Conservation (phyloP, 2,329 filamentous ascomycete genomes). For the Coniochaeta sp. region DNA sequence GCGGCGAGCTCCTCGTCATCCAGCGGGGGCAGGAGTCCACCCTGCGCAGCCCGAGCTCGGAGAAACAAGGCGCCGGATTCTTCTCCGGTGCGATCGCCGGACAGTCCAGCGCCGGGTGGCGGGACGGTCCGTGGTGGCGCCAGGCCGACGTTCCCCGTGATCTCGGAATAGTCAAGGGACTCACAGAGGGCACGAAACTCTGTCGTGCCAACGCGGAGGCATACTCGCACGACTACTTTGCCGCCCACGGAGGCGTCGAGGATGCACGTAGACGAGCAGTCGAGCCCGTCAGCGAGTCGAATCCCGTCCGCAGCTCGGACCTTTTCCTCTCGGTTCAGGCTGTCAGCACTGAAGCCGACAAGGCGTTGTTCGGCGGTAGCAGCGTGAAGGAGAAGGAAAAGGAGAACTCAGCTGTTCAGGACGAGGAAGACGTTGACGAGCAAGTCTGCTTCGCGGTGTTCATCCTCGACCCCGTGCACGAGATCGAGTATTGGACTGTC, state of each 20-base stretch:
- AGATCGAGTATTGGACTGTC: conserved; percentile 76
- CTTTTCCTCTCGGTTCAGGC: conserved; percentile 96
- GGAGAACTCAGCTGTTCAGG: conserved; percentile 42
- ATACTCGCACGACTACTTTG: conserved; percentile 80
- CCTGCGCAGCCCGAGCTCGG: conserved; percentile 40
- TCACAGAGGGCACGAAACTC: conserved; percentile 84
- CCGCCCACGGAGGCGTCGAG: conserved; percentile 68
- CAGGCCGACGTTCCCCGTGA: conserved; percentile 62
- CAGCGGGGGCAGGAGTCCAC: conserved; percentile 86
- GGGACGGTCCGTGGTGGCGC: conserved; percentile 95
- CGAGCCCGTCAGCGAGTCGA: conserved; percentile 71
- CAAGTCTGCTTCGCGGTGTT: conserved; percentile 69
- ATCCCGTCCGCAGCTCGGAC: conserved; percentile 86
- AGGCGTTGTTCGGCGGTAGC: conserved; percentile 59
- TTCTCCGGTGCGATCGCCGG: conserved; percentile 29
- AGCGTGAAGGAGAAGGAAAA: conserved; percentile 46
- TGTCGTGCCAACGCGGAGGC: conserved; percentile 82
- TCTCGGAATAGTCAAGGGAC: conserved; percentile 70
- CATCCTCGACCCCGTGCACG: conserved; percentile 81
- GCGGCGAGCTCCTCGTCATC: conserved; percentile 87
- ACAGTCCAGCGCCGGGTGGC: conserved; percentile 64
- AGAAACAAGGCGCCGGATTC: conserved; percentile 26
- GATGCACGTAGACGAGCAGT: conserved; percentile 72
- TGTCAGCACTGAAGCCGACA: conserved; percentile 56
- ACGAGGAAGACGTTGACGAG: conserved; percentile 47